Percentiles rank a stretch among this genome's conserved stretches.
phyloP scores from a whole-genome alignment of 2,329 filamentous ascomycete species.

The Cladophialophora bantiana region DNA sequence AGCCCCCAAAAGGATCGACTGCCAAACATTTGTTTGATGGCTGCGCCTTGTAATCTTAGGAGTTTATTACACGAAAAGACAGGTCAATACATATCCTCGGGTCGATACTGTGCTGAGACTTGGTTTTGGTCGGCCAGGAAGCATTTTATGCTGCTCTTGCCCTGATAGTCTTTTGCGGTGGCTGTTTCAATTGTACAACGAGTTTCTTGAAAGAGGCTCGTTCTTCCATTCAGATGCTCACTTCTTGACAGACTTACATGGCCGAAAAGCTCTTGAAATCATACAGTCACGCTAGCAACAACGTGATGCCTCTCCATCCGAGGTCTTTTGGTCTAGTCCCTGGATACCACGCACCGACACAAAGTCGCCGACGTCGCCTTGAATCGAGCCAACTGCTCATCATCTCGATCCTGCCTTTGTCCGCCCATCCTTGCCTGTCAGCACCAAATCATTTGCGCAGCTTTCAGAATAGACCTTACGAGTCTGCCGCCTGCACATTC shows the following conservation, averaged over 20 bases:
- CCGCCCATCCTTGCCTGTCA: not conserved
- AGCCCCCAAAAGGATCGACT: constrained; percentile 9
- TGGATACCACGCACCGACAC: not conserved
- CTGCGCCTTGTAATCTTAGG: constrained; percentile 36
- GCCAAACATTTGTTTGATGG: constrained; percentile 10
- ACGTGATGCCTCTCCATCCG: not conserved
- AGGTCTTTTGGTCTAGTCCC: not conserved
- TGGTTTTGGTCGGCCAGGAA: not conserved
- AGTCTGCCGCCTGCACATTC: too few relatives aligned
- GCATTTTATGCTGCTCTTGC: too few relatives aligned
- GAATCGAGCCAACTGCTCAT: not conserved
- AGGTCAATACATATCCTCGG: constrained; percentile 35
- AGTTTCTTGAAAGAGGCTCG: not conserved
- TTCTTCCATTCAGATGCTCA: not conserved
- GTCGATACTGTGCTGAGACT: constrained; percentile 4
- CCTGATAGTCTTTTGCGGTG: not conserved
- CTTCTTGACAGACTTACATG: not conserved
- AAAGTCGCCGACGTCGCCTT: not conserved
- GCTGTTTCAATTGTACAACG: not conserved
- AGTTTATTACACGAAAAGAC: constrained; percentile 34
- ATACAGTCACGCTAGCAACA: not conserved
- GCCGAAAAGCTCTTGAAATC: not conserved
- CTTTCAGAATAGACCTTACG: not conserved
- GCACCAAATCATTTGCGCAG: not conserved
- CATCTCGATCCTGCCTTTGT: not conserved